Base-by-base conservation (phyloP, 495 filamentous ascomycete genomes). In the Peziza echinospora region DNA sequence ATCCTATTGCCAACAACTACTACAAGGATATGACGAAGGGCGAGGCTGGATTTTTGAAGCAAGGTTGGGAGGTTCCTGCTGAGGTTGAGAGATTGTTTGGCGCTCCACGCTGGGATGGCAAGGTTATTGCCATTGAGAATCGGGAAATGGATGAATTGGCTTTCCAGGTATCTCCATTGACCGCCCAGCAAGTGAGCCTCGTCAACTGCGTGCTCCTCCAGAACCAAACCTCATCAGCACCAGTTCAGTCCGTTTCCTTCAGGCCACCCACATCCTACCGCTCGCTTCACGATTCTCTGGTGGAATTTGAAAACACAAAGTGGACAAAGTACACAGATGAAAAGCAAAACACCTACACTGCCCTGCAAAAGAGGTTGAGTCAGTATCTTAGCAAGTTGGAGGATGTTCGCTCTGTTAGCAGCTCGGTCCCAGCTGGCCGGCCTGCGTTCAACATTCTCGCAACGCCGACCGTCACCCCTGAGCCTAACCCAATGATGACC, bases 151-250 rank as follows among this genome's bases (percentile, higher is more conserved):
- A 59, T 47, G 57, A 60, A 39, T 28, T 60, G 21, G 50, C 46
- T 16, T 60, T 60, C 24, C 53, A 47, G 9, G 56, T 60, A n/a
- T 56, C 55, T 30, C 47, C 43, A 8, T 26, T 60, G 40, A 43
- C 47, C 16, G 51, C 57, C 21, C 49, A 54, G 26, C 57, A 60
- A 19, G 56, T 54, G n/a, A 42, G 50, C 16, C 28, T 60, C 46
- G 57, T 60, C 9, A 60, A 60, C 46, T 56, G 53, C 25, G 56
- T 60, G 13, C 57, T 60, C 25, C 56, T 60, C 5, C 57, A 60
- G 23, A 60, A 60, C 22, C 56, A 60, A 41, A 45, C 59, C 26
- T 44, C 44, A 21, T 53, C 53, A 16, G 30, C 53, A 11, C 22
- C 53, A 34, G 47, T 60, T 46, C 51, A 56, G 44, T 50, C 52